Conservation (phyloP, 202 grass and related monocot species). For the Elaeis oleifera region DNA sequence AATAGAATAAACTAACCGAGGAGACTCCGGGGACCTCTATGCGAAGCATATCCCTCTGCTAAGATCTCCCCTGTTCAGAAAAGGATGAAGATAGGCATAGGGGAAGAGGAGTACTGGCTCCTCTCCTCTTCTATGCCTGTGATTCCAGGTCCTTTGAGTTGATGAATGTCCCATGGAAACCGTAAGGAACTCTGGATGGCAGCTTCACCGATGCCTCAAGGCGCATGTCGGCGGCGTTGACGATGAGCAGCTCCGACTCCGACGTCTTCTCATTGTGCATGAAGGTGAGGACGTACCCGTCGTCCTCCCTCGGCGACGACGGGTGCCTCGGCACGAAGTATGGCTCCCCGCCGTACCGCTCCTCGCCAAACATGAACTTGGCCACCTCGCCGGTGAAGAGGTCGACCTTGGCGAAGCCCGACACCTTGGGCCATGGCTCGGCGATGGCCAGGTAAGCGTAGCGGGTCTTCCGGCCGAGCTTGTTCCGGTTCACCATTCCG, state of each 20-base stretch:
- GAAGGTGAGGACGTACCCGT: constrained; percentile 6
- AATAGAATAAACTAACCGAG: no score
- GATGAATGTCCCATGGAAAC: constrained; percentile 13
- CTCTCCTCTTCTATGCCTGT: background rate
- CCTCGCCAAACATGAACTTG: constrained; percentile 65
- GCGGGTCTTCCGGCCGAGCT: constrained; percentile 38
- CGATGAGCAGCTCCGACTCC: constrained; percentile 1
- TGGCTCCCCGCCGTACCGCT: constrained; percentile 51
- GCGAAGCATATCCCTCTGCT: no score
- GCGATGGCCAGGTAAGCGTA: constrained; percentile 93
- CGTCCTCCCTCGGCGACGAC: constrained; percentile 32
- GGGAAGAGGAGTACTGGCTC: no score
- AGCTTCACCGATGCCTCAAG: constrained; percentile 3
- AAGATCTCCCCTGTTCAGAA: no score
- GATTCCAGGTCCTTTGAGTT: background rate
- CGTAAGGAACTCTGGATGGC: constrained; percentile 8
- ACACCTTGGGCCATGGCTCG: constrained; percentile 92
- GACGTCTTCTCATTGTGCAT: constrained; percentile 3
- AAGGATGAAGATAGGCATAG: no score
- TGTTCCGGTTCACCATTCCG: constrained; percentile 81
- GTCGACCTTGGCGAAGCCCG: constrained; percentile 89
- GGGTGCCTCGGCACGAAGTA: constrained; percentile 54
- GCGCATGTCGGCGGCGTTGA: constrained; percentile 4
- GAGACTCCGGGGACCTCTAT: no score
- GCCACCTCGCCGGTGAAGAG: constrained; percentile 35